These are phyloP conservation scores for Salix exigua DNA, from an alignment of 345 rosid species.

Conservation along the genomic window DNA sequence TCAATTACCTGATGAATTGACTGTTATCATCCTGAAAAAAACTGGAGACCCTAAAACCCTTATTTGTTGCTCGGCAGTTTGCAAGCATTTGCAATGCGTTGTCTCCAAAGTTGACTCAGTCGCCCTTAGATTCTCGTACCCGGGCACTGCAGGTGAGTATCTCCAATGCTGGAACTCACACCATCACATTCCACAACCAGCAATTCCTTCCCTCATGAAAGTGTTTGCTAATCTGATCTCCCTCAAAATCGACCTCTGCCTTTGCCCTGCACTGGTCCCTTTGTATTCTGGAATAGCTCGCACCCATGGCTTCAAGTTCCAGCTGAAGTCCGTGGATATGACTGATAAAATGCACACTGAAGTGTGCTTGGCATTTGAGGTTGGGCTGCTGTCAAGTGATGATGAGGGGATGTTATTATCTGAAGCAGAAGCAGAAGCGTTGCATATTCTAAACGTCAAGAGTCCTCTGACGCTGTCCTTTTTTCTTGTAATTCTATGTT, in stretches of 20 bases:
- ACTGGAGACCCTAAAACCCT: neutral
- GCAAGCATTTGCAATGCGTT: neutral
- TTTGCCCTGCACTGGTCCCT: neutral
- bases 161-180: neutral
- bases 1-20: neutral
- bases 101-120: neutral
- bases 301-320: neutral
- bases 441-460: neutral
- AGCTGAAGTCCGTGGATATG: neutral
- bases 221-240: neutral
- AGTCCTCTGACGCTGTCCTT: neutral
- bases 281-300: neutral
- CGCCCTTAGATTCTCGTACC: neutral
- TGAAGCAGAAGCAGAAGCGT: neutral
- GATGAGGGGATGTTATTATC: neutral
- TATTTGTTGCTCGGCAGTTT: neutral
- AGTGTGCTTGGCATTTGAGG: neutral
- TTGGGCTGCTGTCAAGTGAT: neutral
- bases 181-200: neutral
- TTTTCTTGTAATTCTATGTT: neutral
- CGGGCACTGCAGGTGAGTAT: neutral
- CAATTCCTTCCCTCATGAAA: neutral
- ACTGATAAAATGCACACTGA: neutral
- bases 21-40: neutral
- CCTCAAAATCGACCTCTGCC: neutral